phyloP scores from a whole-genome alignment of 306 rosid genomes.

The Quercus gilva region DNA sequence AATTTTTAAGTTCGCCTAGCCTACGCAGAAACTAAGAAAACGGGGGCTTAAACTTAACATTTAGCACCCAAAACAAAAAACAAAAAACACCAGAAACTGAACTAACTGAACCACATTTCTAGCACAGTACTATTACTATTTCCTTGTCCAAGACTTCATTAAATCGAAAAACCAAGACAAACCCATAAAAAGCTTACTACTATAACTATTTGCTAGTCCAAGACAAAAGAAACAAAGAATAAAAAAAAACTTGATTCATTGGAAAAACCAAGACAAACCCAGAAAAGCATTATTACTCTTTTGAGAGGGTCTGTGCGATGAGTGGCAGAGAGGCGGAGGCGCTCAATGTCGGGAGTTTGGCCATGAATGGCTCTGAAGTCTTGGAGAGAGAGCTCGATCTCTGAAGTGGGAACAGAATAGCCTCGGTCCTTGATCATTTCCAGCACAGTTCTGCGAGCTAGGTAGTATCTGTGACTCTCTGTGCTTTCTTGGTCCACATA shows the following conservation, averaged over 20 bases:
- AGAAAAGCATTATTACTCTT: constrained; percentile 33
- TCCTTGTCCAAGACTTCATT: no score
- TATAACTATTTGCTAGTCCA: not conserved
- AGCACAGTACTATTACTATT: no score
- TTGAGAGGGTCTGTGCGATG: constrained; percentile 62
- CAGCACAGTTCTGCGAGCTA: constrained; percentile 62
- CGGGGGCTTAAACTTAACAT: no score
- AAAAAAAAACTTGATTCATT: not conserved
- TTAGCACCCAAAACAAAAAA: no score
- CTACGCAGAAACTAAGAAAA: no score
- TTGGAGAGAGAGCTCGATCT: constrained; percentile 57
- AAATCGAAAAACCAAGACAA: no score
- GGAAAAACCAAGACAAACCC: not conserved
- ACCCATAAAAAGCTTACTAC: no score
- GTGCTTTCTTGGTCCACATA: constrained; percentile 50
- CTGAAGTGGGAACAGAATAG: constrained; percentile 46
- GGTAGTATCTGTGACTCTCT: constrained; percentile 72
- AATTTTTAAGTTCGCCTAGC: no score
- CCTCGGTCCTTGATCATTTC: constrained; percentile 96
- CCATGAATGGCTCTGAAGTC: constrained; percentile 60
- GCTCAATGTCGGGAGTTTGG: constrained; percentile 52
- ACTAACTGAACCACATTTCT: no score
- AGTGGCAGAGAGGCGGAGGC: constrained; percentile 66
- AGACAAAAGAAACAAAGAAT: not conserved
- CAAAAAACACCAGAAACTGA: no score